These are phyloP conservation scores for Colletotrichum coccodes DNA, from an alignment of 2,329 filamentous ascomycete genomes.

Conservation along the genomic window DNA sequence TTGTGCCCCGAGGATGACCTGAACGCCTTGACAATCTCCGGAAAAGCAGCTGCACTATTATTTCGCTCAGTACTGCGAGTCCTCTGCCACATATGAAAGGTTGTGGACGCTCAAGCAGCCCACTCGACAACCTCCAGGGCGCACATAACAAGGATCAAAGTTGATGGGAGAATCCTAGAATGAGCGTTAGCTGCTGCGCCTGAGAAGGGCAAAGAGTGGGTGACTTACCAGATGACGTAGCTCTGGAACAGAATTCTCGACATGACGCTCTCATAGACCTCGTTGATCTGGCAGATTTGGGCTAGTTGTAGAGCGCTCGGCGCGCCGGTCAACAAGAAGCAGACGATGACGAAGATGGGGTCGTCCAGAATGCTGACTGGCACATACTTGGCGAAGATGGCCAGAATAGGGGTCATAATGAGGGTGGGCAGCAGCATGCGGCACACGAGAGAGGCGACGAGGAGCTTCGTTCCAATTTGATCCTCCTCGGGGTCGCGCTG, in stretches of 20 bases:
- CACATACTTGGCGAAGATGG: constrained; percentile 87
- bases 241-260: constrained; percentile 93
- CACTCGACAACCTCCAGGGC: constrained; percentile 94
- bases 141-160: constrained; percentile 87
- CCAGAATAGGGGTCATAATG: constrained; percentile 91
- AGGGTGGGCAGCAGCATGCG: constrained; percentile 93
- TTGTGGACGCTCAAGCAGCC: constrained; percentile 58
- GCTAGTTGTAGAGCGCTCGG: constrained; percentile 94
- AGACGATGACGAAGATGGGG: constrained; percentile 97
- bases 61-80: background rate
- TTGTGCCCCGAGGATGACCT: background rate
- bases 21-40: background rate
- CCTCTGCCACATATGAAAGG: constrained; percentile 4
- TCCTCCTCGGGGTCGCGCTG: constrained; percentile 77
- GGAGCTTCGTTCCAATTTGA: constrained; percentile 75
- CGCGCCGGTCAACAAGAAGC: constrained; percentile 93
- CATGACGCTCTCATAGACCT: constrained; percentile 96
- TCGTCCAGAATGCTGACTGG: constrained; percentile 95
- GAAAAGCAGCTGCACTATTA: background rate
- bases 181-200: constrained; percentile 31
- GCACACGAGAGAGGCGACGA: constrained; percentile 85
- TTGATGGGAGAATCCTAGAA: constrained; percentile 88
- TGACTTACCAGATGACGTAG: constrained; percentile 87
- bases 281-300: constrained; percentile 98
- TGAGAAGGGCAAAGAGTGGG: background rate